Percentiles rank a stretch among this genome's conserved stretches.
Evolutionary conservation across 2,329 filamentous ascomycete species (phyloP).

Genomic region (Moelleriella libera): DNA sequence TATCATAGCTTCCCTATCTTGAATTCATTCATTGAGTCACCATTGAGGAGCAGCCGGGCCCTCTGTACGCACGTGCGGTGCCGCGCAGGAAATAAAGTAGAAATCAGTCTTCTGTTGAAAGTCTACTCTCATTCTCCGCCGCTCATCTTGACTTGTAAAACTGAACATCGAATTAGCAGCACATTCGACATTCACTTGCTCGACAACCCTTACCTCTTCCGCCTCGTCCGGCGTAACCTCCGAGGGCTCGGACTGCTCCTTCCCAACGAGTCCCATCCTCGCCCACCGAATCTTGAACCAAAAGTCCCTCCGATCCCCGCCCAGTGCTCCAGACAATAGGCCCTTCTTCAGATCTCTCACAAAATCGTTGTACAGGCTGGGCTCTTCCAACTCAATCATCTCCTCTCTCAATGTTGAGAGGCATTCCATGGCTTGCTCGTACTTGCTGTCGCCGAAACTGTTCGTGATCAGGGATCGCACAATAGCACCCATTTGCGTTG

Average conservation of each 20-base stretch:
- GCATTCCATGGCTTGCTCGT: constrained; percentile 61
- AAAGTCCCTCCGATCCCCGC: constrained; percentile 67
- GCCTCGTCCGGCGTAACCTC: constrained; percentile 58
- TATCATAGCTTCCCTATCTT: no score
- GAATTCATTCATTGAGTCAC: no score
- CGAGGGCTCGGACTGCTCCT: constrained; percentile 45
- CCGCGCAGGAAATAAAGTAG: no score
- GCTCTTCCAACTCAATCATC: constrained; percentile 61
- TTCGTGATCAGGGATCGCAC: constrained; percentile 54
- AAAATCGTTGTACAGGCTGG: constrained; percentile 63
- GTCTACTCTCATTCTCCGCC: background rate
- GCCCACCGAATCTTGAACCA: constrained; percentile 61
- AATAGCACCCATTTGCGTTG: constrained; percentile 61
- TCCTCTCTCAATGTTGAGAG: constrained; percentile 67
- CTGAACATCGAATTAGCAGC: constrained; percentile 14
- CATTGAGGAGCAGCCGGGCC: no score
- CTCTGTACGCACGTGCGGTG: no score
- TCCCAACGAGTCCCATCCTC: constrained; percentile 60
- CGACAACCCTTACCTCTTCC: constrained; percentile 32
- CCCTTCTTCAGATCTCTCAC: constrained; percentile 57
- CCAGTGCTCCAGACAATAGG: constrained; percentile 53
- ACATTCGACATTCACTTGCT: background rate
- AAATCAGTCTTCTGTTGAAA: no score
- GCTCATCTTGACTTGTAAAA: constrained; percentile 21
- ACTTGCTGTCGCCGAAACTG: constrained; percentile 63